A percentile compares a stretch with the other conserved stretches of the same genome.
Conservation (phyloP, 306 rosid species). For the Biancaea sappan region DNA sequence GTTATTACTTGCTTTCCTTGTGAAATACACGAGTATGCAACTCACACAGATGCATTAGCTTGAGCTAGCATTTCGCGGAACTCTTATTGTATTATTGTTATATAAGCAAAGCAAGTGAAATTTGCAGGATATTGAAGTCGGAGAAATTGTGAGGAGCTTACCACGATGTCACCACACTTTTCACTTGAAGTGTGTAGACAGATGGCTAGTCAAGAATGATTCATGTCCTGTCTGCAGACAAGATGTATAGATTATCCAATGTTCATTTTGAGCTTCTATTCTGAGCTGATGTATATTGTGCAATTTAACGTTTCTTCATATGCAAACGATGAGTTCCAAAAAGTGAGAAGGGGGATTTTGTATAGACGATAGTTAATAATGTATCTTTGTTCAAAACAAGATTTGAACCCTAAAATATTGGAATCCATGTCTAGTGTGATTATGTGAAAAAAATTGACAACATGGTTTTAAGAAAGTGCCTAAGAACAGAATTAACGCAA, state of each 20-base stretch:
- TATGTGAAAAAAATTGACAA: background rate
- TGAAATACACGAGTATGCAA: background rate
- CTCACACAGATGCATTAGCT: conserved; percentile 7
- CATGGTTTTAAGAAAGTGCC: background rate
- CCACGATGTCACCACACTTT: conserved; percentile 67
- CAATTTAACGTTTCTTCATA: conserved; percentile 13
- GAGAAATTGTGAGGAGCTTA: conserved; percentile 67
- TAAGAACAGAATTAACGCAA: background rate
- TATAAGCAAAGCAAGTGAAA: conserved; percentile 21
- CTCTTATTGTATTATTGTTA: conserved; percentile 9
- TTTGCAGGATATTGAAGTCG: conserved; percentile 67
- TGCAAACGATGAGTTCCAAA: background rate
- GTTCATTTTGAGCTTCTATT: conserved; percentile 25
- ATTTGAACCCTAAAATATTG: background rate
- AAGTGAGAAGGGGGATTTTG: conserved; percentile 20
- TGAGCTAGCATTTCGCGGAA: conserved; percentile 6
- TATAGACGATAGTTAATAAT: conserved; percentile 8
- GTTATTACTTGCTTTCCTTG: conserved; percentile 3
- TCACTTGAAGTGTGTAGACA: conserved; percentile 79
- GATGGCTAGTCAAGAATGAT: conserved; percentile 72
- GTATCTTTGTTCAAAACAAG: background rate
- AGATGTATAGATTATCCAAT: conserved; percentile 36
- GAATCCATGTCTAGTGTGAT: background rate
- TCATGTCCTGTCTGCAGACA: conserved; percentile 84
- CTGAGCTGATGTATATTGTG: conserved; percentile 24